Conservation (phyloP, 495 filamentous ascomycete genomes). For the Neurospora discreta region DNA sequence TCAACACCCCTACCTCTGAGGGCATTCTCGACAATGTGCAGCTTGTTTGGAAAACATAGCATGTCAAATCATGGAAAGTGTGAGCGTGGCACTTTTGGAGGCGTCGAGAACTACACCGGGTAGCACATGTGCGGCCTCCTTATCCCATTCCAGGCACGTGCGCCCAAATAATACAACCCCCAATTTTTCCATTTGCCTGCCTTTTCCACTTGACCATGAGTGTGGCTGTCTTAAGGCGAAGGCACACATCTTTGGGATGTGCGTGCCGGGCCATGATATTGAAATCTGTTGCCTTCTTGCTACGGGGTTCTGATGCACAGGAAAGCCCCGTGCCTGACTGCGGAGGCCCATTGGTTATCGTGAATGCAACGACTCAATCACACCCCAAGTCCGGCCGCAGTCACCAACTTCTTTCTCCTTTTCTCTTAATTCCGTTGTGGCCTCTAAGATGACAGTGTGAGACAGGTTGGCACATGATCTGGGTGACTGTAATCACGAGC, state of each 20-base stretch:
- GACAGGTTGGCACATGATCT: slow-evolving; percentile 18
- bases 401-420: not conserved
- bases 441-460: slow-evolving; percentile 1
- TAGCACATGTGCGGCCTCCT: not conserved
- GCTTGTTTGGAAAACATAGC: not conserved
- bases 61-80: not conserved
- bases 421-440: not conserved
- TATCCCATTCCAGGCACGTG: not conserved
- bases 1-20: not conserved
- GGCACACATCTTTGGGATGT: not conserved
- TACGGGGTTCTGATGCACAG: not conserved
- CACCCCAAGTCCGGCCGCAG: not conserved
- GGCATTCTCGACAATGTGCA: not conserved
- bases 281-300: not conserved
- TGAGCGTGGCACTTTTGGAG: not conserved
- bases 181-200: not conserved
- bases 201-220: not conserved
- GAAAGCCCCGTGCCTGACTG: not conserved
- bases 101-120: not conserved
- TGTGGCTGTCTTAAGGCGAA: not conserved
- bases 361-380: not conserved
- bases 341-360: not conserved
- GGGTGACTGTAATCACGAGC: not conserved
- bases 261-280: not conserved
- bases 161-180: not conserved